Evolutionary conservation across 169 alveolate species (phyloP), one percentile per base, ranked within the genome.

Genomic region (Eimeria zaria): DNA sequence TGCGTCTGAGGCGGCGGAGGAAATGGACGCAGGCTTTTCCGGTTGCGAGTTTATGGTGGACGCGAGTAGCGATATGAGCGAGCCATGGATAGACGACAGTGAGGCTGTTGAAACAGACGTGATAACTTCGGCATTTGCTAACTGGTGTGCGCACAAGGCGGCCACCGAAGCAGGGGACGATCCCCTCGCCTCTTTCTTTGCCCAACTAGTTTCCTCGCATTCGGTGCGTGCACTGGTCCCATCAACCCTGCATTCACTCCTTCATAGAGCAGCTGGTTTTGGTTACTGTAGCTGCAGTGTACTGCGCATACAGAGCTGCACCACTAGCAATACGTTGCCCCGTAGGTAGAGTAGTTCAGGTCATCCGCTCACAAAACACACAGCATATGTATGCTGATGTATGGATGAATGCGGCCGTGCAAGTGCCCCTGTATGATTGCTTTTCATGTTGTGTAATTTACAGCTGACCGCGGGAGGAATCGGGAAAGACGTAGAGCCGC

Each of bases 181-280:
- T 60, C 81, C 93, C 12, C 67, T 85, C 46, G 93, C 60, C 41
- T 85, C 80, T 20, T 85, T 85, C 93, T 85, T 85, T 46, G 58
- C 93, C 44, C 93, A 85, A 41, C 81, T 85, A 64, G 51, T 62
- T 71, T 58, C 80, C 46, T 85, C 81, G 41, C 93, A 85, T 62
- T 36, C 81, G 55, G 93, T 85, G 71, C 33, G 93, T 51, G 4
- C 53, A 7, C 39, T 22, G 22, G 12, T 7, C 48, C 4, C 27
- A 44, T 39, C n/a, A 33, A 2, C 53, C 81, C 14, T 33, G 30
- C 53, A 18, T 71, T 11, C 36, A 18, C 22, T n/a, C 24, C 11
- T 67, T 27, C 20, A 30, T 30, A 9, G 18, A 67, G 53, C 51
- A 27, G 12, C 16, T 16, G 81, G 53, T 16, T 11, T 16, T 24